Conservation (phyloP, 129 eudicot genomes). For the carrot (Daucus carota) region DNA sequence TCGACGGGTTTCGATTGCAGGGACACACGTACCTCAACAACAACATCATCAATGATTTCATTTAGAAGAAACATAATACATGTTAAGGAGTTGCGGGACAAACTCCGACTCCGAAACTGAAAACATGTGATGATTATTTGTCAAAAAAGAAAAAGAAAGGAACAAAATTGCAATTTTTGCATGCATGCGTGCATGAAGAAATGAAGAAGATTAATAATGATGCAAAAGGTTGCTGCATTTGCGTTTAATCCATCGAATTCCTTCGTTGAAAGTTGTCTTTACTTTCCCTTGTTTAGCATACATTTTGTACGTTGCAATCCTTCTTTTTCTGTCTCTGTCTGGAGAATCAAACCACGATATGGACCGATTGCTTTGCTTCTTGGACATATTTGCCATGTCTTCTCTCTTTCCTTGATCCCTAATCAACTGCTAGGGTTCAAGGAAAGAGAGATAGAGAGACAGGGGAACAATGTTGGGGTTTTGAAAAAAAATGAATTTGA, state of each 20-base stretch:
- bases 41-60: no score
- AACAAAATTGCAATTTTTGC: neutral
- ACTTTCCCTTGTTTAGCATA: constrained; percentile 41
- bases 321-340: constrained; percentile 30
- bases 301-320: constrained; percentile 35
- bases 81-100: neutral
- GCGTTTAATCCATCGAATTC: constrained; percentile 38
- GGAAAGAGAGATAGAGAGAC: constrained; percentile 1
- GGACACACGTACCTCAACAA: no score
- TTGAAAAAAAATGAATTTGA: neutral
- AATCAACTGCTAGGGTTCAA: neutral
- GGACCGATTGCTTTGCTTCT: neutral
- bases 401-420: neutral
- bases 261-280: constrained; percentile 24
- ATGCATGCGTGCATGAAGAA: neutral
- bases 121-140: neutral
- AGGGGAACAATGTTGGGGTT: neutral
- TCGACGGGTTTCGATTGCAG: no score
- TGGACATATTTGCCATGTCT: neutral
- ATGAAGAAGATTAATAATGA: neutral
- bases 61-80: no score
- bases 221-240: constrained; percentile 15
- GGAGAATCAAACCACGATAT: constrained; percentile 18
- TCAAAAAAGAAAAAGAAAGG: neutral
- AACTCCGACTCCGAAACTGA: neutral